These are phyloP conservation scores for Collybia mongolica DNA, from an alignment of 768 basidiomycete genomes.

Conservation along the genomic window DNA sequence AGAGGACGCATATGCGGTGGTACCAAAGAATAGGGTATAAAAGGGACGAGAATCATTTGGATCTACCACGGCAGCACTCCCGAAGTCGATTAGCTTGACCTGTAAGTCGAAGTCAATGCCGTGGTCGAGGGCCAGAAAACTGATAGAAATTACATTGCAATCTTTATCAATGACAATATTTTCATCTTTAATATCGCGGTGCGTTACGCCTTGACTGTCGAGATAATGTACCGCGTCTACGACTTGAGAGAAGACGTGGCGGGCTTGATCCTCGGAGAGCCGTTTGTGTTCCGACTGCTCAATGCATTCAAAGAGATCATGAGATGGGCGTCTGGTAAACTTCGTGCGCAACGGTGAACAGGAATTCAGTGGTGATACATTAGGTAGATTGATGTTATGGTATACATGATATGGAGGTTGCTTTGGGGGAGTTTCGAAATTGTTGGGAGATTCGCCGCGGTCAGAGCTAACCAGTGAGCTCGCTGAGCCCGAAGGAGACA, in stretches of 20 bases:
- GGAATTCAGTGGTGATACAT: constrained; percentile 10
- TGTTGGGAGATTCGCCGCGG: constrained; percentile 39
- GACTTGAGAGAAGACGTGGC: constrained; percentile 84
- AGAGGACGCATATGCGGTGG: constrained; percentile 93
- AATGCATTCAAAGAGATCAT: constrained; percentile 95
- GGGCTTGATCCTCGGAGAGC: constrained; percentile 75
- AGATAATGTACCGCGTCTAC: constrained; percentile 84
- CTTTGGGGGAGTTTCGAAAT: neutral
- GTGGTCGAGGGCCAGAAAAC: neutral
- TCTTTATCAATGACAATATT: constrained; percentile 81
- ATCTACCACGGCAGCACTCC: constrained; percentile 79
- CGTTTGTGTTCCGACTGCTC: constrained; percentile 82
- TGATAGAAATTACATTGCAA: constrained; percentile 48
- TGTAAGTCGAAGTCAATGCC: constrained; percentile 22
- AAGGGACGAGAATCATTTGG: constrained; percentile 59
- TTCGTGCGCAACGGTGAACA: constrained; percentile 30
- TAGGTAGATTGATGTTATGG: constrained; percentile 6
- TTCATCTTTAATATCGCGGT: constrained; percentile 97
- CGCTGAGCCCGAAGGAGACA: constrained; percentile 56
- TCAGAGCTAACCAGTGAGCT: constrained; percentile 43
- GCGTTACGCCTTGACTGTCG: constrained; percentile 79
- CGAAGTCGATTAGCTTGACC: constrained; percentile 97
- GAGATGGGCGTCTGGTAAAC: constrained; percentile 72
- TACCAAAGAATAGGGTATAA: constrained; percentile 86
- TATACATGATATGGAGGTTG: constrained; percentile 13